Conservation (phyloP, 2,329 filamentous ascomycete species). For the Sporothrix pallida region DNA sequence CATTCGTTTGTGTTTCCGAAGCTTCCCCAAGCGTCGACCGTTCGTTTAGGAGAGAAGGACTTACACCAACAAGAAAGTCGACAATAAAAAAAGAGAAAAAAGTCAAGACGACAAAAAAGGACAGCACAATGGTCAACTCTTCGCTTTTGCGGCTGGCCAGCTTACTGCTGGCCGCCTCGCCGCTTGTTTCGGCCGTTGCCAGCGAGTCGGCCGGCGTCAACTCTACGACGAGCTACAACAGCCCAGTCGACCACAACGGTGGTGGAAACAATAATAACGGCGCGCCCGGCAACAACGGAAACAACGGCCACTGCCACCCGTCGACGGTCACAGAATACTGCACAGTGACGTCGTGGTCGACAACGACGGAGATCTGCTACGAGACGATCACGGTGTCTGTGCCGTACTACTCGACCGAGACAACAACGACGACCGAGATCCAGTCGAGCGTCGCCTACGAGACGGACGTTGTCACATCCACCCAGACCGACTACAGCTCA, state of each 20-base stretch:
- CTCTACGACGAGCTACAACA: constrained; percentile 19
- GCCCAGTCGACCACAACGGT: not conserved
- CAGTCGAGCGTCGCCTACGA: not conserved
- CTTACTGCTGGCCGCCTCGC: constrained; percentile 16
- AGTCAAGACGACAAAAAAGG: not conserved
- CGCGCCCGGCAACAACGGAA: not conserved
- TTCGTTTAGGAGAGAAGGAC: constrained; percentile 6
- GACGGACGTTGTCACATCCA: constrained; percentile 16
- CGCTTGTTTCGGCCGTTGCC: not conserved
- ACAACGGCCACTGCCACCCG: not conserved
- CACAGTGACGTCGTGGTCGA: constrained; percentile 30
- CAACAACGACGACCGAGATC: constrained; percentile 22
- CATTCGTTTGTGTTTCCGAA: constrained; percentile 28
- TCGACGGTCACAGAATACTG: constrained; percentile 23
- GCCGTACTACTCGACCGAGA: constrained; percentile 24
- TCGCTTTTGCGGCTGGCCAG: constrained; percentile 30
- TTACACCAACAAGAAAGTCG: too few species aligned
- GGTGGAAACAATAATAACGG: not conserved
- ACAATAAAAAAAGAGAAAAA: not conserved
- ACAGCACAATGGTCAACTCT: constrained; percentile 7
- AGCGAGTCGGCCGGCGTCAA: not conserved
- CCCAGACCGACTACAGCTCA: constrained; percentile 25
- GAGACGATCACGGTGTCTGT: constrained; percentile 29
- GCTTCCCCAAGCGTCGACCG: constrained; percentile 9
- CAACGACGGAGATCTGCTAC: constrained; percentile 21